phyloP scores from a whole-genome alignment of 805 yeast species.

The Nematodospora valgi region DNA sequence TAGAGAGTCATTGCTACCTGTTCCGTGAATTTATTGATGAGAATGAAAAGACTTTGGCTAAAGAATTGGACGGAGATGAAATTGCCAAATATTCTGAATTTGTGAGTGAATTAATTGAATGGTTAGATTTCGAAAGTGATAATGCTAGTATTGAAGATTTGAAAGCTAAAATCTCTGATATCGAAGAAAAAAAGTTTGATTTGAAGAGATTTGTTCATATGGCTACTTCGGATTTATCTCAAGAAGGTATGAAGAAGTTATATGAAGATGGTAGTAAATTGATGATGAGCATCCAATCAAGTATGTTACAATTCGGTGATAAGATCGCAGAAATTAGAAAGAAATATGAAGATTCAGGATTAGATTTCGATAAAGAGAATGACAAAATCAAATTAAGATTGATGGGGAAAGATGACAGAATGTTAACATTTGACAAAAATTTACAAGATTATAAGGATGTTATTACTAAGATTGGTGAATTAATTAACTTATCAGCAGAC shows the following conservation, averaged over 20 bases:
- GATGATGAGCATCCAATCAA: slow-evolving; percentile 41
- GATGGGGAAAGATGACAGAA: slow-evolving; percentile 18
- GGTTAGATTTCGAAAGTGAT: slow-evolving; percentile 76
- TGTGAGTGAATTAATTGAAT: slow-evolving; percentile 56
- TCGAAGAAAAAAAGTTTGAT: slow-evolving; percentile 16
- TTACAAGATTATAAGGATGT: slow-evolving; percentile 24
- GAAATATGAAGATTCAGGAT: slow-evolving; percentile 40
- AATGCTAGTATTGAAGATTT: slow-evolving; percentile 35
- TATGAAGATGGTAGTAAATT: slow-evolving; percentile 41
- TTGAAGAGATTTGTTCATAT: slow-evolving; percentile 38
- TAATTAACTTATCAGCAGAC: slow-evolving; percentile 15
- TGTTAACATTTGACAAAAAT: slow-evolving; percentile 24
- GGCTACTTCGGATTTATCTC: slow-evolving; percentile 45
- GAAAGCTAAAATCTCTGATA: slow-evolving; percentile 19
- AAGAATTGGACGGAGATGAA: slow-evolving; percentile 38
- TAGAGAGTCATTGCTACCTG: slow-evolving; percentile 73
- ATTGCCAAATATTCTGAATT: slow-evolving; percentile 15
- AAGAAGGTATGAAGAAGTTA: slow-evolving; percentile 41
- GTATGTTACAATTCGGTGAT: slow-evolving; percentile 42
- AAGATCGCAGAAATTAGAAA: slow-evolving; percentile 42
- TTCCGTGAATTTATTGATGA: slow-evolving; percentile 60
- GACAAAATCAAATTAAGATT: slow-evolving; percentile 36
- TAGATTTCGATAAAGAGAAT: slow-evolving; percentile 53
- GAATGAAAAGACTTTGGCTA: slow-evolving; percentile 36
- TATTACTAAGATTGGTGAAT: slow-evolving; percentile 24